Evolutionary conservation across 306 rosid genomes (phyloP).

Genomic region (Dalbergia oliveri): DNA sequence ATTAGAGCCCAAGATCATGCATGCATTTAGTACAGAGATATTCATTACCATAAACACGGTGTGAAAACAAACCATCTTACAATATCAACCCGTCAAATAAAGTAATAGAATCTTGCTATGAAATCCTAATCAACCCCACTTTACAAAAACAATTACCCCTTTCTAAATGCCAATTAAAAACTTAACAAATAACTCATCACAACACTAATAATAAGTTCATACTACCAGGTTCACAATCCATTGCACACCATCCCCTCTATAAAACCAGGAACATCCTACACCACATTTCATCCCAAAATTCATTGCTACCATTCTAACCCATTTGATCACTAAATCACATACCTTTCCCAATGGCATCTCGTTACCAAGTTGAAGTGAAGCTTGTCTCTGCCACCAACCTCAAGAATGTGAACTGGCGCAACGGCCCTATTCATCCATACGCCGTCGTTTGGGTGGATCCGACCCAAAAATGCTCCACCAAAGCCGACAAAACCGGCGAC

Average conservation of each 20-base stretch:
- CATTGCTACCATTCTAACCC: background rate
- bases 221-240: no score
- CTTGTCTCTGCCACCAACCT: slow-evolving; percentile 60
- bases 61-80: no score
- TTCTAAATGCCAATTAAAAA: no score
- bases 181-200: background rate
- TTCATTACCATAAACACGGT: no score
- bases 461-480: slow-evolving; percentile 51
- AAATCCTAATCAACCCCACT: background rate
- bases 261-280: background rate
- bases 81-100: no score
- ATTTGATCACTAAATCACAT: background rate
- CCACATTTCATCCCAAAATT: background rate
- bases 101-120: background rate
- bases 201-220: no score
- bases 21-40: background rate
- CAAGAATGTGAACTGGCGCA: slow-evolving; percentile 83
- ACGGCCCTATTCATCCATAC: slow-evolving; percentile 65
- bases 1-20: background rate
- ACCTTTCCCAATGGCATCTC: slow-evolving; percentile 23
- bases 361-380: slow-evolving; percentile 60
- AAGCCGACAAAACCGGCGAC: slow-evolving; percentile 58
- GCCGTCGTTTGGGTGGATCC: slow-evolving; percentile 83
- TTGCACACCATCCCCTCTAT: background rate
- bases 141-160: background rate